phyloP scores from a whole-genome alignment of 83 land plant species.

The Isoetes engelmannii region DNA sequence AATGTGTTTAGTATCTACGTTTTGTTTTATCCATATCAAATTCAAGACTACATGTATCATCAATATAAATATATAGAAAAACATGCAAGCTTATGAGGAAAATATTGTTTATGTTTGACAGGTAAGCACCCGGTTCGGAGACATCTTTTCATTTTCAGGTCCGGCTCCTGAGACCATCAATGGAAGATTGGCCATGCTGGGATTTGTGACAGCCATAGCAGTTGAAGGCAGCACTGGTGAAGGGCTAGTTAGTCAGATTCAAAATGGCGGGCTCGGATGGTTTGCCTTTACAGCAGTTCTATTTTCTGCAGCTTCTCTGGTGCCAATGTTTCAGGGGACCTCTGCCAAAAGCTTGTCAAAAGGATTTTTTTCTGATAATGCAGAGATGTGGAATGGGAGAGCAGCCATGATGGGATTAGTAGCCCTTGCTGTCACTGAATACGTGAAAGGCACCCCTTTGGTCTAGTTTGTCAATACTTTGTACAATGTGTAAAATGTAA shows the following conservation, averaged over 20 bases:
- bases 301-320: conserved; percentile 50
- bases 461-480: too few species aligned
- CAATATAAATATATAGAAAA: too few species aligned
- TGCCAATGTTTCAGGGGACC: conserved; percentile 61
- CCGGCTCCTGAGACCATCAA: conserved; percentile 82
- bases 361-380: conserved; percentile 52
- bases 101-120: too few species aligned
- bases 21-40: too few species aligned
- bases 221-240: conserved; percentile 56
- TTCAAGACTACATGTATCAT: too few species aligned
- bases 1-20: too few species aligned
- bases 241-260: conserved; percentile 44
- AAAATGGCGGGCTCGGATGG: conserved; percentile 54
- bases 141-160: conserved; percentile 62
- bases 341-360: conserved; percentile 42
- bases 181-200: conserved; percentile 77
- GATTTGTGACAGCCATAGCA: conserved; percentile 55
- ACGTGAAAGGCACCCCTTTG: conserved; percentile 57
- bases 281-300: conserved; percentile 35
- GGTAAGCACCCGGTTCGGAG: conserved; percentile 50
- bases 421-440: conserved; percentile 70
- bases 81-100: neutral
- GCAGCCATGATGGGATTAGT: conserved; percentile 64
- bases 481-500: too few species aligned
- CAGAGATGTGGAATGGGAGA: conserved; percentile 72